Base-by-base conservation (phyloP, 495 filamentous ascomycete genomes). In the Talaromyces nanjingensis region DNA sequence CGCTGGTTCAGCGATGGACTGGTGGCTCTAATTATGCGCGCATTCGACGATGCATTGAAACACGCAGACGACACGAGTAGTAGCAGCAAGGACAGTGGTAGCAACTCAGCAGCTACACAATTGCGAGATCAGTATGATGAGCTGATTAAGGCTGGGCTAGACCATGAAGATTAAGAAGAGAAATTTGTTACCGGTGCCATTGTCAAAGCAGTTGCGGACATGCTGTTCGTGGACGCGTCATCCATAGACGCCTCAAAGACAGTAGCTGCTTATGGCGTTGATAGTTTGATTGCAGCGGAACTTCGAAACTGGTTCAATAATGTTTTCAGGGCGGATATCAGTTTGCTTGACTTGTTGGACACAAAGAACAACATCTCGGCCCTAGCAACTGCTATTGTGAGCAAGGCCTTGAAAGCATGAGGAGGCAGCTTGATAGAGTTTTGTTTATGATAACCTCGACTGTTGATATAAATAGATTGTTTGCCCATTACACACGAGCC, bases 261-360 rank as follows among this genome's bases (percentile, higher is more conserved):
- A 25, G 52, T 54, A 8, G 22, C 52, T 12, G 52, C 7, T 11
- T n/a, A 31, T 25, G 76, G 73, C 5, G 67, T 78, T 4, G 76
- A 78, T 60, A 74, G 71, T 64, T 49, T 77, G 20, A 67, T 75
- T 47, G 70, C 76, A 18, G 72, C 65, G 1, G 73, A 77, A 63
- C 57, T 77, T 25, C 66, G 73, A 6, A 77, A 70, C 52, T 77
- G 73, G 74, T 70, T 75, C 39, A 22, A 54, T 11, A n/a, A 42
- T 33, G 67, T 66, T 2, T 64, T 73, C 3, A 60, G 59, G 29
- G 18, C 56, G 22, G 61, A 71, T 1, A 67, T 75, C 14, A 70
- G 64, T 49, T 71, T 72, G 67, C n/a, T 68, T 16, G 66, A 71
- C 31, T 29, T 72, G 9, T 22, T 72, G 63, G 63, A 54, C 49